Base-by-base conservation (phyloP, 1,284 basidiomycete genomes). In the Rhodotorula glutinis region DNA sequence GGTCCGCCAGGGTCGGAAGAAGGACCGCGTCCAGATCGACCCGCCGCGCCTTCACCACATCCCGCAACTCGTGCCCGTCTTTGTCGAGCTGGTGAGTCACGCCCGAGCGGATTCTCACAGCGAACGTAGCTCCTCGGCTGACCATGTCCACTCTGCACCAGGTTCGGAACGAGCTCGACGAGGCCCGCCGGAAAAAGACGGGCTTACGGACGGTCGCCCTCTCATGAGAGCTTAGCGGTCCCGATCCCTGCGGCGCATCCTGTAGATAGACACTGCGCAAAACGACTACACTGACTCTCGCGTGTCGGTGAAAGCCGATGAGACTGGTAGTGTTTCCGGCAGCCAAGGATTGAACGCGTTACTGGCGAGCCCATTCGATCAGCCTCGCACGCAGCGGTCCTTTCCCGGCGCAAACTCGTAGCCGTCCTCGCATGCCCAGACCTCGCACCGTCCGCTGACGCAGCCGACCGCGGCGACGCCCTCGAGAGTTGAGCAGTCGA, bases 21-120 rank as follows among this genome's bases (percentile, higher is more conserved):
- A 79, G 62, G 79, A 79, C 53, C 78, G 81, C 2, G 77, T 82
- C 52, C 76, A 79, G 3, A 79, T 90, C 51, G 84, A 86, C 71
- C 85, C 88, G 57, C 95, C 95, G 1, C 86, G 90, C 66, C 82
- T 97, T 60, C 82, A 83, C 65, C 84, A 88, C 72, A 85, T 96
- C 65, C 87, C 89, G 29, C 83, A 86, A 68, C 77, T 97, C 30
- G 81, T 93, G 44, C 91, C 92, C 1, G 75, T 97, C 38, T 96
- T 96, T 77, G 85, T 89, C 55, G 93, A 96, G 80, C 86, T 94
- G 82, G 92, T 94, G 25, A 40, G 59, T 41, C 38, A 8, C 3
- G 14, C 17, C 30, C 11, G 29, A 11, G 19, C 16, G 2, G 17
- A 27, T 19, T 8, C 10, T 19, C 25, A 11, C 30, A 2, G 16